A percentile compares a stretch with the other conserved stretches of the same genome.
phyloP scores from a whole-genome alignment of 495 filamentous ascomycete genomes.

The Clohesyomyces aquaticus region DNA sequence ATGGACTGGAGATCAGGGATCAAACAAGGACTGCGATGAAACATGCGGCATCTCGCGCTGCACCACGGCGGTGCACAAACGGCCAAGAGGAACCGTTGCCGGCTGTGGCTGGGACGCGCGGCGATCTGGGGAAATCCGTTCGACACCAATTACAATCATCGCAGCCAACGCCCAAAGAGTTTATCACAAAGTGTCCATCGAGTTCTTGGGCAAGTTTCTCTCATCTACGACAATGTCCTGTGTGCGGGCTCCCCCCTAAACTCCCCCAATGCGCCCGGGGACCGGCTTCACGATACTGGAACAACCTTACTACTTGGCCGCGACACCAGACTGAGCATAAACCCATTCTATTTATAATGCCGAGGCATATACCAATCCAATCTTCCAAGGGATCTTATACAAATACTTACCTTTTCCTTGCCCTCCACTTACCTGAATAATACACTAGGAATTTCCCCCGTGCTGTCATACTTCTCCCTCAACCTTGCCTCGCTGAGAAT shows the following conservation, averaged over 20 bases:
- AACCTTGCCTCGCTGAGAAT: constrained; percentile 9
- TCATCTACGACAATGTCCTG: no score
- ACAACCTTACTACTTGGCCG: no score
- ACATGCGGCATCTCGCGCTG: not conserved
- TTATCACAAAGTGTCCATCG: no score
- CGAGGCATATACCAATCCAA: not conserved
- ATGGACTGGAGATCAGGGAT: not conserved
- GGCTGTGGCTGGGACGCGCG: not conserved
- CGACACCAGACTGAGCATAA: not conserved
- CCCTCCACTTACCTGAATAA: not conserved
- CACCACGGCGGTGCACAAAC: not conserved
- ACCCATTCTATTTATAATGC: not conserved
- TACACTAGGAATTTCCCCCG: constrained; percentile 7
- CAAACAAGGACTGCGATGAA: not conserved
- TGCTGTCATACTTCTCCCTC: constrained; percentile 23
- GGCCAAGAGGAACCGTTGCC: not conserved
- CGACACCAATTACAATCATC: not conserved
- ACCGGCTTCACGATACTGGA: no score
- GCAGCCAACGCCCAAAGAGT: no score
- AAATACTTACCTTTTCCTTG: not conserved
- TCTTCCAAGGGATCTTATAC: not conserved
- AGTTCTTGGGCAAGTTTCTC: no score
- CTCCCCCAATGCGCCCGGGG: no score
- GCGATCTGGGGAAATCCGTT: not conserved
- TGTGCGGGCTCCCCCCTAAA: no score